Conservation (phyloP, 1,139 yeast genomes). For the Blastobotrys apis region DNA sequence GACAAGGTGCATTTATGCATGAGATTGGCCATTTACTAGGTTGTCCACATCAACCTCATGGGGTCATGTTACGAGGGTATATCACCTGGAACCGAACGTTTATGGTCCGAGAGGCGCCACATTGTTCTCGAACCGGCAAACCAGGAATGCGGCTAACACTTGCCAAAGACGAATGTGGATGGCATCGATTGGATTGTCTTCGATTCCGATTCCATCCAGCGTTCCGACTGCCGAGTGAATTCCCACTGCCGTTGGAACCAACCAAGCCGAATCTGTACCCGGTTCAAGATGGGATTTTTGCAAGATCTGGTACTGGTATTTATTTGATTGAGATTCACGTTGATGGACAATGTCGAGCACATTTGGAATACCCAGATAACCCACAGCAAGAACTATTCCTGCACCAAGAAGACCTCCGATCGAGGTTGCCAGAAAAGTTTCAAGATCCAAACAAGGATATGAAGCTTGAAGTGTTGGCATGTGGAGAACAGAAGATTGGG, state of each 20-base stretch:
- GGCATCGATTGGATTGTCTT: slow-evolving; percentile 79
- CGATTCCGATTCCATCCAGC: slow-evolving; percentile 79
- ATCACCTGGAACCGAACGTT: slow-evolving; percentile 76
- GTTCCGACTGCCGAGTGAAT: slow-evolving; percentile 67
- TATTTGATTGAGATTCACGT: slow-evolving; percentile 63
- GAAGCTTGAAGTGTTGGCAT: slow-evolving; percentile 42
- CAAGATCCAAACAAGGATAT: slow-evolving; percentile 37
- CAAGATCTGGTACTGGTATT: slow-evolving; percentile 56
- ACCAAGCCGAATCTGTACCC: slow-evolving; percentile 44
- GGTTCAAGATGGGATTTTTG: slow-evolving; percentile 47
- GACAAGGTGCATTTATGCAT: slow-evolving; percentile 92
- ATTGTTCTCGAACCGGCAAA: slow-evolving; percentile 50
- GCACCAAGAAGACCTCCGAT: slow-evolving; percentile 45
- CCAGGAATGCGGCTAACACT: slow-evolving; percentile 45
- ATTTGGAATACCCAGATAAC: slow-evolving; percentile 59
- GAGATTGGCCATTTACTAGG: slow-evolving; percentile 90
- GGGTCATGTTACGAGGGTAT: slow-evolving; percentile 89
- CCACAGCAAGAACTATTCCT: slow-evolving; percentile 51
- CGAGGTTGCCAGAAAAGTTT: slow-evolving; percentile 42
- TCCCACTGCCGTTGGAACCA: slow-evolving; percentile 30
- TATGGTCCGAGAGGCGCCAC: slow-evolving; percentile 59
- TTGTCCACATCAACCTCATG: slow-evolving; percentile 85
- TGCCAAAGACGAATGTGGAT: slow-evolving; percentile 68
- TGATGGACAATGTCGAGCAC: slow-evolving; percentile 62
- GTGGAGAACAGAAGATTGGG: slow-evolving; percentile 32